phyloP scores from a whole-genome alignment of 495 filamentous ascomycete genomes.

The Neurospora sp. region DNA sequence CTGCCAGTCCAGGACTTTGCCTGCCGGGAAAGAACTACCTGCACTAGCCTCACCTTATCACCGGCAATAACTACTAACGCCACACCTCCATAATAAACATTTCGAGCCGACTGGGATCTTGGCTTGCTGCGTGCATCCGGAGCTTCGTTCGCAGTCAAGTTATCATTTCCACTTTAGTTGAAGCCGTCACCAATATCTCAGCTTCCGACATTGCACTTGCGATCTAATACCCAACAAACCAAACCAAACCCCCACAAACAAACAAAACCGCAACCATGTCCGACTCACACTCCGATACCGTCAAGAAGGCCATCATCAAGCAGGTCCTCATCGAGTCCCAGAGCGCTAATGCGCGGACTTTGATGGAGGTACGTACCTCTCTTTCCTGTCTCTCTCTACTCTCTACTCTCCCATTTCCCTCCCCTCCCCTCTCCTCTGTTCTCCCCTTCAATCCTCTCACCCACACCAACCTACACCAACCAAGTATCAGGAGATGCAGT shows the following conservation, averaged over 20 bases:
- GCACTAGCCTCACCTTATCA: not conserved
- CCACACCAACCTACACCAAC: no score
- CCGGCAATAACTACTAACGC: not conserved
- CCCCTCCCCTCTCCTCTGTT: not conserved
- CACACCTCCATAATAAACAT: not conserved
- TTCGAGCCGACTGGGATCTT: not conserved
- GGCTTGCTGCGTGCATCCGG: not conserved
- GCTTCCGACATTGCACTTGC: not conserved
- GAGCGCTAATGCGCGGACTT: conserved; percentile 59
- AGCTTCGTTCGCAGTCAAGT: not conserved
- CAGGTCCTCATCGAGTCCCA: conserved; percentile 67
- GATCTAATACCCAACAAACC: not conserved
- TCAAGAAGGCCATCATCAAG: conserved; percentile 60
- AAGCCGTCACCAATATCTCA: not conserved
- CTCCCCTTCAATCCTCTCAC: no score
- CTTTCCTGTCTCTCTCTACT: not conserved
- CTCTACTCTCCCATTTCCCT: not conserved
- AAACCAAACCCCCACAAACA: not conserved
- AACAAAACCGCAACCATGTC: conserved; percentile 20
- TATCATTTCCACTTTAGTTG: not conserved
- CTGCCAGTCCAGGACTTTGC: not conserved
- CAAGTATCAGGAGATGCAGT: no score
- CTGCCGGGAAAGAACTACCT: not conserved
- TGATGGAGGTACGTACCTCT: conserved; percentile 55
- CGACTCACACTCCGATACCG: conserved; percentile 18